Conservation (phyloP, 495 filamentous ascomycete species). For the Talaromyces liani region DNA sequence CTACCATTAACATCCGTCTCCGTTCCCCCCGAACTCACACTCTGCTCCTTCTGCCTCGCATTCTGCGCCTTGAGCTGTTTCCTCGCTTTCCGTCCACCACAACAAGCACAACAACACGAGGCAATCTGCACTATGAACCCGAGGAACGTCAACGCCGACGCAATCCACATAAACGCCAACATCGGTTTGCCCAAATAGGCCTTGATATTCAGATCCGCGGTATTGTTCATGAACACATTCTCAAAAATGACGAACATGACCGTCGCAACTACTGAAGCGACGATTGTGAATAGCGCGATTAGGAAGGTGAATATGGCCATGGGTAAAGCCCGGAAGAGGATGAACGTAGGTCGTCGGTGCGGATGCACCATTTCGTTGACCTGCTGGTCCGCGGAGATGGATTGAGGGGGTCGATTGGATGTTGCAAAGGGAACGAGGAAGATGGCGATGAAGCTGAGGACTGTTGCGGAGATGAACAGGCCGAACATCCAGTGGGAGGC, state of each 20-base stretch:
- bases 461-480: slow-evolving; percentile 64
- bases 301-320: slow-evolving; percentile 55
- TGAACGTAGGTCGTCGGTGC: slow-evolving; percentile 40
- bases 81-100: slow-evolving; percentile 33
- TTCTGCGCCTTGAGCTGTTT: slow-evolving; percentile 29
- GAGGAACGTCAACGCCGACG: slow-evolving; percentile 53
- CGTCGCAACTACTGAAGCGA: slow-evolving; percentile 66
- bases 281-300: slow-evolving; percentile 56
- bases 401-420: slow-evolving; percentile 44
- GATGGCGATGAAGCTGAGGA: slow-evolving; percentile 62
- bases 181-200: slow-evolving; percentile 64
- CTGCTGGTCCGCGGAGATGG: slow-evolving; percentile 19
- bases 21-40: neutral
- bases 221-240: slow-evolving; percentile 53
- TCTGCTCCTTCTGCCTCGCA: slow-evolving; percentile 16
- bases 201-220: slow-evolving; percentile 64
- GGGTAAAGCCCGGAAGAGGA: slow-evolving; percentile 40
- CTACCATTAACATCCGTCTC: neutral
- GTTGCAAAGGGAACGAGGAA: slow-evolving; percentile 51
- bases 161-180: slow-evolving; percentile 89
- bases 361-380: slow-evolving; percentile 18
- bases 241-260: slow-evolving; percentile 75
- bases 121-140: slow-evolving; percentile 65
- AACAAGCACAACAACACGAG: slow-evolving; percentile 55
- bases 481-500: slow-evolving; percentile 90